Base-by-base conservation (phyloP, 495 filamentous ascomycete species). In the Neurospora pannonica region DNA sequence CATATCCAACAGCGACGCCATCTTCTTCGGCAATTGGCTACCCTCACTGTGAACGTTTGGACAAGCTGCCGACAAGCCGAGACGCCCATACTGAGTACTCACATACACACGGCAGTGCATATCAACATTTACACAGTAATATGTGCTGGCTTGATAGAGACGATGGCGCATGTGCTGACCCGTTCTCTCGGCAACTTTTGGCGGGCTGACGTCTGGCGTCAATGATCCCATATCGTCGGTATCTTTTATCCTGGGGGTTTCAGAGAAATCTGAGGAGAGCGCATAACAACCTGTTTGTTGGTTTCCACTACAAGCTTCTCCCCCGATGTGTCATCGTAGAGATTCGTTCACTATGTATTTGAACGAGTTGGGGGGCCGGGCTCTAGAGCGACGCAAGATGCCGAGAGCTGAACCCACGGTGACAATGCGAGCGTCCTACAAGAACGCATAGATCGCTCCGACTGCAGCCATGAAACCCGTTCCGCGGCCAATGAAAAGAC, bases 371-470 rank as follows among this genome's bases (percentile, higher is more conserved):
- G 54, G 54, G 28, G 28, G 15, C 28, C 15, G 24, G 31, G 15
- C 28, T 19, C 13, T 67, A 67, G 54, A 67, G 6, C 54, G 28
- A 19, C 31, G 54, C 54, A 34, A 34, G 54, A 67, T 67, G 54
- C 54, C 54, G 28, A 67, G 24, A 74, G 73, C 73, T 71, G 70
- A 74, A 74, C 43, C 73, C 70, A 72, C n/a, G 46, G 46, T 74
- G 38, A 48, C 73, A 74, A 72, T 34, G 15, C 39, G 54, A 28
- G 36, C 38, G 73, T 46, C 69, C 69, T 62, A 38, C 42, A 40
- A 36, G 54, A 34, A 46, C 38, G 71, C 60, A 72, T 42, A 43
- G 71, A 62, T 75, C 71, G 34, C 54, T 75, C 71, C 70, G 54
- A 28, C 71, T 48, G 71, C 71, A 67, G 54, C 28, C 28, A 75